A percentile compares a stretch with the other conserved stretches of the same genome.
phyloP scores from a whole-genome alignment of 73 alveolate genomes.

The Paramecium primaurelia region DNA sequence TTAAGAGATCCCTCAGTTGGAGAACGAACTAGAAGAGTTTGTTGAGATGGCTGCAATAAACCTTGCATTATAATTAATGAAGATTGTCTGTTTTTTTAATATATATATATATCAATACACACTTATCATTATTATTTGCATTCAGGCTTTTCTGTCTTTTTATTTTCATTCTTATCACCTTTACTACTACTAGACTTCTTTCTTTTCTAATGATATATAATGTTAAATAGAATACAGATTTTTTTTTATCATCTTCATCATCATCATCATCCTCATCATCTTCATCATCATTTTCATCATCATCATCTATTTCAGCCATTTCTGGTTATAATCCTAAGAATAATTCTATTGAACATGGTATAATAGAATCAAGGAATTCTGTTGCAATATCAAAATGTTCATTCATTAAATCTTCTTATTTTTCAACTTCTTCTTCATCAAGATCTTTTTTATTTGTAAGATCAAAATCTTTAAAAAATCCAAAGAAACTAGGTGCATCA shows the following conservation, averaged over 20 bases:
- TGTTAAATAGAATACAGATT: not conserved
- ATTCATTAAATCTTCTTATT: conserved; percentile 69
- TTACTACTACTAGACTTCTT: conserved; percentile 42
- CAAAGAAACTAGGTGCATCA: conserved; percentile 83
- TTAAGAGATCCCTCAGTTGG: conserved; percentile 52
- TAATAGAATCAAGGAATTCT: conserved; percentile 86
- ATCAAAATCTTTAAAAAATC: conserved; percentile 83
- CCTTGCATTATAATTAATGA: not conserved
- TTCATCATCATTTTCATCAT: conserved; percentile 68
- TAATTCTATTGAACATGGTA: conserved; percentile 93
- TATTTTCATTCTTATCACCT: not conserved
- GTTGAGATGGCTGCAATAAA: not conserved
- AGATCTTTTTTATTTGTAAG: conserved; percentile 78
- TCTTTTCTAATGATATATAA: not conserved
- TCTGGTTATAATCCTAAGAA: conserved; percentile 85
- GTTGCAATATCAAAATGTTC: conserved; percentile 85
- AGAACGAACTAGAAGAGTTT: not conserved
- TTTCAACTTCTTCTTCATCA: conserved; percentile 85
- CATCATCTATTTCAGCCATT: conserved; percentile 69
- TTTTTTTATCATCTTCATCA: conserved; percentile 52
- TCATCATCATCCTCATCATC: conserved; percentile 67
- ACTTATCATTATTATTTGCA: conserved; percentile 63
- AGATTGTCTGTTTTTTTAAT: not conserved
- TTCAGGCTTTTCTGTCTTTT: conserved; percentile 50
- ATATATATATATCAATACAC: not conserved